A percentile compares a stretch with the other conserved stretches of the same genome.
These are phyloP conservation scores for Termitomyces heimii DNA, from an alignment of 768 basidiomycete genomes.

Conservation along the genomic window DNA sequence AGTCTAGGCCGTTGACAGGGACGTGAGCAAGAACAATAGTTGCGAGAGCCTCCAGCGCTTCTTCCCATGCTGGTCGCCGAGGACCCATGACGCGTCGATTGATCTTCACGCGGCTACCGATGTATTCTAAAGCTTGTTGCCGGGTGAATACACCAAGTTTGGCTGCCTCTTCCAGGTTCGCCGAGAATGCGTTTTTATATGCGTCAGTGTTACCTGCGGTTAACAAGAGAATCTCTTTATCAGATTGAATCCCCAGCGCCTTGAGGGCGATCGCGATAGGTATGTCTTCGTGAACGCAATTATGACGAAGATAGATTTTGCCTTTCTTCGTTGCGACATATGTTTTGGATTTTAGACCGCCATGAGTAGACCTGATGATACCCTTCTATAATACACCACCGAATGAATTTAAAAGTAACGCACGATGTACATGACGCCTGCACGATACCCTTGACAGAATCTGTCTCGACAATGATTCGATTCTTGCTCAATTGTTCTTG, in stretches of 20 bases:
- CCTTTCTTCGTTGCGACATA: conserved; percentile 95
- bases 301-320: conserved; percentile 94
- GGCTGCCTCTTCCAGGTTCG: conserved; percentile 92
- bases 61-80: conserved; percentile 83
- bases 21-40: conserved; percentile 97
- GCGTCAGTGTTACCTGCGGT: conserved; percentile 89
- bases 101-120: conserved; percentile 88
- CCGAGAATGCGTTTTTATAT: conserved; percentile 81
- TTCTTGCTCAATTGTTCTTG: conserved; percentile 99
- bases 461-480: conserved; percentile 96
- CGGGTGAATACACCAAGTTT: conserved; percentile 88
- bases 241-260: conserved; percentile 93
- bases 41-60: conserved; percentile 93
- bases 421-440: conserved; percentile 96
- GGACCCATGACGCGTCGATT: conserved; percentile 80
- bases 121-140: conserved; percentile 92
- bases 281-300: conserved; percentile 95
- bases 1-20: conserved; percentile 83
- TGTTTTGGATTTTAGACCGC: conserved; percentile 91
- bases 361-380: conserved; percentile 62
- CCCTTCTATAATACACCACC: neutral
- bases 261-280: conserved; percentile 96
- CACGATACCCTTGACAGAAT: conserved; percentile 81
- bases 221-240: conserved; percentile 94
- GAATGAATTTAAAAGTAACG: conserved; percentile 24